Evolutionary conservation across 1,139 yeast species (phyloP).

Genomic region (Yamadazyma oceani): DNA sequence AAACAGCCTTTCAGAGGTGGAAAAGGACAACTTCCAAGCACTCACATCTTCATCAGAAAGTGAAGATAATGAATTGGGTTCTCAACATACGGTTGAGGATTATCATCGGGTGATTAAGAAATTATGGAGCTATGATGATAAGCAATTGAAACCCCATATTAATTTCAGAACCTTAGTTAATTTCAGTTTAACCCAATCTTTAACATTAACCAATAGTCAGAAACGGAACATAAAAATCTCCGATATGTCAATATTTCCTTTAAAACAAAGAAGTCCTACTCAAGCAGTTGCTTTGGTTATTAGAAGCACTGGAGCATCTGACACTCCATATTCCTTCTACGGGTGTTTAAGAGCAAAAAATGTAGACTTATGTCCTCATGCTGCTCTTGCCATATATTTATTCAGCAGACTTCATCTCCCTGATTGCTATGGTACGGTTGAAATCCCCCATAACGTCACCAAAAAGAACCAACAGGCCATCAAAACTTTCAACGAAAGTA

Average conservation of each 20-base stretch:
- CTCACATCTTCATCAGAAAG: not conserved
- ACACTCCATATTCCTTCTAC: constrained; percentile 15
- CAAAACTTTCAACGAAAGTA: constrained; percentile 20
- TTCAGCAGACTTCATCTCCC: constrained; percentile 33
- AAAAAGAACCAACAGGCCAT: constrained; percentile 6
- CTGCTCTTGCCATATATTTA: constrained; percentile 30
- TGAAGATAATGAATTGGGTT: not conserved
- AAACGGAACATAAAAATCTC: constrained; percentile 25
- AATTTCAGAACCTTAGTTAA: constrained; percentile 29
- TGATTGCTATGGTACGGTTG: constrained; percentile 14
- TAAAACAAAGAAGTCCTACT: constrained; percentile 13
- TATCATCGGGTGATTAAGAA: constrained; percentile 22
- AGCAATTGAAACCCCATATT: constrained; percentile 22
- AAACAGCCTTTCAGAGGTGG: not conserved
- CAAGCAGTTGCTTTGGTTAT: constrained; percentile 13
- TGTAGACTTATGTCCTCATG: constrained; percentile 33
- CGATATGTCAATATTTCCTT: constrained; percentile 20
- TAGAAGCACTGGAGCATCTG: constrained; percentile 6
- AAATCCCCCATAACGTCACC: constrained; percentile 11
- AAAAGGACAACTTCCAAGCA: not conserved
- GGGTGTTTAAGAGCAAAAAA: constrained; percentile 29
- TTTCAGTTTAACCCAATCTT: constrained; percentile 25
- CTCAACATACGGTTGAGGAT: constrained; percentile 21
- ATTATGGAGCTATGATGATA: constrained; percentile 20
- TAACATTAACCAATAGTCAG: constrained; percentile 22